These are phyloP conservation scores for Pythium guiyangense DNA, from an alignment of 352 stramenopile genomes.

Conservation along the genomic window DNA sequence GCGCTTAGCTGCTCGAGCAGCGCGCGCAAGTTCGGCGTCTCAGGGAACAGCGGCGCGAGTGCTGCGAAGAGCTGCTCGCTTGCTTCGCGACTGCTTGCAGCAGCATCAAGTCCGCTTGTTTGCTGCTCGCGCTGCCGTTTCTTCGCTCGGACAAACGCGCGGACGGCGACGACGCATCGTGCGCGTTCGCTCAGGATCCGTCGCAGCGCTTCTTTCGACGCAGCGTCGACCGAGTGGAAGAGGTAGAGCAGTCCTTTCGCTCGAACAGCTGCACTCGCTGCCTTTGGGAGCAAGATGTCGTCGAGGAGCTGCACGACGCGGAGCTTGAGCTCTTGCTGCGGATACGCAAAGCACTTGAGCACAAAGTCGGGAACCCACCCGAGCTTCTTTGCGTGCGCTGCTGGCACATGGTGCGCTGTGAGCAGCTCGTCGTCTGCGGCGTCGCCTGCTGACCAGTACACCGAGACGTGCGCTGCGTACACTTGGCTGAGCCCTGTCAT, in stretches of 20 bases:
- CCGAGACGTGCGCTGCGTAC: conserved; percentile 66
- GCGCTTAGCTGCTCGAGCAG: conserved; percentile 56
- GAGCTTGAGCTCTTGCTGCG: conserved; percentile 77
- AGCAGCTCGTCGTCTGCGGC: conserved; percentile 16
- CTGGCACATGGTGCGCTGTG: conserved; percentile 27
- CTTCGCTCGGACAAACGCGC: conserved; percentile 45
- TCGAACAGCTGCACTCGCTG: conserved; percentile 36
- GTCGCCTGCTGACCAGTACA: conserved; percentile 29
- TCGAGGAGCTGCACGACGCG: conserved; percentile 81
- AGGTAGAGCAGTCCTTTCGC: conserved; percentile 73
- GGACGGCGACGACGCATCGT: conserved; percentile 35
- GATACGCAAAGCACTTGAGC: conserved; percentile 84
- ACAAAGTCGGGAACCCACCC: conserved; percentile 82
- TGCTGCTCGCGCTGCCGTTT: conserved; percentile 26
- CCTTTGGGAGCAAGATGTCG: conserved; percentile 80
- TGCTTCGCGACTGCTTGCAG: conserved; percentile 12
- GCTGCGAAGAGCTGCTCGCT: conserved; percentile 30
- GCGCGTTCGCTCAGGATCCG: conserved; percentile 60
- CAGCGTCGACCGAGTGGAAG: conserved; percentile 56
- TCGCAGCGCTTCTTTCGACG: conserved; percentile 65
- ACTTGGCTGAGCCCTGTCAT: conserved; percentile 87
- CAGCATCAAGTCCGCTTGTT: conserved; percentile 8
- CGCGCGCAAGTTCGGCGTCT: conserved; percentile 48
- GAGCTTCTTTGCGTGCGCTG: conserved; percentile 51
- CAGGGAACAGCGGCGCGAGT: conserved; percentile 48